These are phyloP conservation scores for Hypericum androsaemum DNA, from an alignment of 345 rosid genomes.

Conservation along the genomic window DNA sequence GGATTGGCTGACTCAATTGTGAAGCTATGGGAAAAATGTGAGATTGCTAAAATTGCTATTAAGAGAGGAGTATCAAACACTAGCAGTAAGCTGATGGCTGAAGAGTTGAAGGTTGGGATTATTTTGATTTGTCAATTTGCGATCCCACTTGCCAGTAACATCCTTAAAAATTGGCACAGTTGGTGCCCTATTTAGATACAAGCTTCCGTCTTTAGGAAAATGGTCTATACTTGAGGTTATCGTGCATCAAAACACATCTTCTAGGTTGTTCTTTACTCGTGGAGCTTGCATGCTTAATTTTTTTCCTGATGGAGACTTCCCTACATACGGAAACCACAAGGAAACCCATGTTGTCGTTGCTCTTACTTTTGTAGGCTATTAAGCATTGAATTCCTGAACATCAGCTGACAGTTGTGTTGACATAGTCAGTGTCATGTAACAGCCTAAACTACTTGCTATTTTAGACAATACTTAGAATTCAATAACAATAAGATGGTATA, in stretches of 20 bases:
- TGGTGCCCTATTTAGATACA: too few relatives aligned
- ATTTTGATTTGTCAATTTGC: conserved; percentile 1
- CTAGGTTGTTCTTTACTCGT: not conserved
- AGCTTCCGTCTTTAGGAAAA: too few relatives aligned
- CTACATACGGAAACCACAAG: too few relatives aligned
- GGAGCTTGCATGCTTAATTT: not conserved
- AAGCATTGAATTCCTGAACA: too few relatives aligned
- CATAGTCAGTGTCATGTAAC: too few relatives aligned
- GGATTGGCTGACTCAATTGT: conserved; percentile 75
- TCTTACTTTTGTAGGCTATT: too few relatives aligned
- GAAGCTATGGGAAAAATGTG: conserved; percentile 97
- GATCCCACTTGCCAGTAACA: not conserved
- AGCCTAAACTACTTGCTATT: too few relatives aligned
- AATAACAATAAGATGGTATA: not conserved
- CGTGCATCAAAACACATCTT: not conserved
- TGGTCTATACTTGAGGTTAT: too few relatives aligned
- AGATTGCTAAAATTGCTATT: conserved; percentile 83
- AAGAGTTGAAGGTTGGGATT: conserved; percentile 64
- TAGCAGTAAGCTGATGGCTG: conserved; percentile 73
- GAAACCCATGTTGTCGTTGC: too few relatives aligned
- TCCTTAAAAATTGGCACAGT: not conserved
- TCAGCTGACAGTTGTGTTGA: too few relatives aligned
- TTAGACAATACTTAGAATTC: too few relatives aligned
- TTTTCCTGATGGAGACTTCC: not conserved
- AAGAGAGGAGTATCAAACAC: conserved; percentile 87